Evolutionary conservation across 768 basidiomycete species (phyloP).

Genomic region (Boletus rufocinnamomeus): DNA sequence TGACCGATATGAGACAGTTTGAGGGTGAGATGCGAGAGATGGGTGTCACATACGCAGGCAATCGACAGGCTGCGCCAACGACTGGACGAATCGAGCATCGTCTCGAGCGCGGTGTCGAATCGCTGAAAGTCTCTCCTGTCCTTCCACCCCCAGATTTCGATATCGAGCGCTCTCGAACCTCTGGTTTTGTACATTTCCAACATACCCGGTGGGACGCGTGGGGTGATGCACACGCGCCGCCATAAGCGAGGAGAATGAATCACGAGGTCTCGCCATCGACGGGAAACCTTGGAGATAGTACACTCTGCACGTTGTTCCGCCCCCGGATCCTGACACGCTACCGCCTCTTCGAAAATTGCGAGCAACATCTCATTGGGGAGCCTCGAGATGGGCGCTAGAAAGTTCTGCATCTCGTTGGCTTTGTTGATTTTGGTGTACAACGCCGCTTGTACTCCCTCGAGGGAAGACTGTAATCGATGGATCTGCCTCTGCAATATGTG

Average conservation of each 20-base stretch:
- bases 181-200: conserved; percentile 30
- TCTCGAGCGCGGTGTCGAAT: conserved; percentile 30
- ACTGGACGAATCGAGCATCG: conserved; percentile 27
- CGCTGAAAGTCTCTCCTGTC: conserved; percentile 35
- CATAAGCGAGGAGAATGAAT: conserved; percentile 34
- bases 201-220: conserved; percentile 20
- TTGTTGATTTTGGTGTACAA: conserved; percentile 24
- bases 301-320: conserved; percentile 25
- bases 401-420: conserved; percentile 34
- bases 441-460: conserved; percentile 18
- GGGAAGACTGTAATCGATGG: conserved; percentile 11
- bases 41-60: conserved; percentile 30
- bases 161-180: conserved; percentile 28
- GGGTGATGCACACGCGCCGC: conserved; percentile 30
- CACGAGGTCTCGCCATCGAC: conserved; percentile 35
- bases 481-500: conserved; percentile 20
- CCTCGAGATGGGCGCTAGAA: conserved; percentile 31
- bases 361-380: conserved; percentile 36
- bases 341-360: conserved; percentile 34
- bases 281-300: conserved; percentile 33
- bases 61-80: conserved; percentile 34
- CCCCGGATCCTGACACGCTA: conserved; percentile 25
- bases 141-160: conserved; percentile 32
- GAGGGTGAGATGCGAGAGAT: conserved; percentile 32
- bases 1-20: conserved; percentile 24